These are phyloP conservation scores for Coemansia sp. DNA, from an alignment of 192 early-diverging fungal genomes.

Conservation along the genomic window DNA sequence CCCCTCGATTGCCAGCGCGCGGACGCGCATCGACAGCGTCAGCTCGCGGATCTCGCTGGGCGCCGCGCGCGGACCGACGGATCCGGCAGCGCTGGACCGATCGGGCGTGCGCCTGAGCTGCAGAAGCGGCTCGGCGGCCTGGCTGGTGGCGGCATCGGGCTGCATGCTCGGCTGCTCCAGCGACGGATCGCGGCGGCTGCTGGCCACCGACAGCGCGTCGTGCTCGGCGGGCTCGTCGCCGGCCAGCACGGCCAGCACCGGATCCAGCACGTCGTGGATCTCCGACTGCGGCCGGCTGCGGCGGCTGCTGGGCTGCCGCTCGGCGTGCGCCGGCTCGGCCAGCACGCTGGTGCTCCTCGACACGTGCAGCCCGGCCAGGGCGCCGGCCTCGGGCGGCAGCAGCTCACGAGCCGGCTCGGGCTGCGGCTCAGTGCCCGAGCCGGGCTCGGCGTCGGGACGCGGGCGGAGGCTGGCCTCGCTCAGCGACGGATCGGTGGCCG, in stretches of 20 bases:
- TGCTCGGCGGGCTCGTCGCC: slow-evolving; percentile 1
- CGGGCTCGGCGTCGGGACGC: too few species aligned
- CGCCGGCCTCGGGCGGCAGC: not conserved
- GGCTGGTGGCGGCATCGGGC: not conserved
- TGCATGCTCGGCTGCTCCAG: not conserved
- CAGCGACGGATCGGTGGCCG: slow-evolving; percentile 17
- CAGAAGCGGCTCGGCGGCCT: not conserved
- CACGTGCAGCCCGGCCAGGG: slow-evolving; percentile 1
- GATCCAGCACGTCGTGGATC: slow-evolving; percentile 15
- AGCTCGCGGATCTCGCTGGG: slow-evolving; percentile 22
- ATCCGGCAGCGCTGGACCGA: not conserved
- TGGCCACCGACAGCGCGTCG: not conserved
- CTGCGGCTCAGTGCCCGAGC: too few species aligned
- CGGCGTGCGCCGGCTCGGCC: not conserved
- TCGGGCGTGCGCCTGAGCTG: not conserved
- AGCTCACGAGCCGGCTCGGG: not conserved
- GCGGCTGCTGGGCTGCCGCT: not conserved
- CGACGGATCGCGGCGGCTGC: too few species aligned
- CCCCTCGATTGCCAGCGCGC: slow-evolving; percentile 43
- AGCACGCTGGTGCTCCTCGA: slow-evolving; percentile 17
- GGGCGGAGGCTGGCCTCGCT: too few species aligned
- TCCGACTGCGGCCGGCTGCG: slow-evolving; percentile 7
- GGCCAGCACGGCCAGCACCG: slow-evolving; percentile 15
- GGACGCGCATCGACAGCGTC: slow-evolving; percentile 31
- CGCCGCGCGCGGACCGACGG: not conserved